Percentiles rank a stretch among this genome's conserved stretches.
Conservation (phyloP, 768 basidiomycete species). For the Rickenella mellea region DNA sequence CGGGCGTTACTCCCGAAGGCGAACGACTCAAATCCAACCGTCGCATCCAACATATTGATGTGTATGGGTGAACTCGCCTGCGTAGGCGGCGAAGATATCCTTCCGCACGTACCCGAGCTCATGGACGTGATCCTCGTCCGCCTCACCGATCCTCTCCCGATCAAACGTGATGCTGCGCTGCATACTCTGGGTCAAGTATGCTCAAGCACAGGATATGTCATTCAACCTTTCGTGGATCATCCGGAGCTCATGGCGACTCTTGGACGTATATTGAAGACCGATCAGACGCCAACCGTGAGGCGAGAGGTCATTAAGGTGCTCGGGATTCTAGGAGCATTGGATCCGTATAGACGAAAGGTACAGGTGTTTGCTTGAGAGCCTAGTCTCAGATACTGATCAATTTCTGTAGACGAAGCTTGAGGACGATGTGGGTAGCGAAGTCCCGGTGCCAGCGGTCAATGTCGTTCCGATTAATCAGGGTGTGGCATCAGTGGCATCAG, state of each 20-base stretch:
- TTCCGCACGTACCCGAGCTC: constrained; percentile 73
- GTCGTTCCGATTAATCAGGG: constrained; percentile 63
- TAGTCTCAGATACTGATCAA: constrained; percentile 5
- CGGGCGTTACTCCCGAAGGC: constrained; percentile 86
- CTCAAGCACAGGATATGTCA: constrained; percentile 91
- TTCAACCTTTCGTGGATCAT: constrained; percentile 82
- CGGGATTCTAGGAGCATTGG: constrained; percentile 91
- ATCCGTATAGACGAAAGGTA: constrained; percentile 93
- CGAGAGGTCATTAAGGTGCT: constrained; percentile 92
- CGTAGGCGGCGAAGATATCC: constrained; percentile 88
- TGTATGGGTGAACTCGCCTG: constrained; percentile 90
- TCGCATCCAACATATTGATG: constrained; percentile 87
- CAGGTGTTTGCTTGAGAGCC: neutral
- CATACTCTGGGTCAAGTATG: constrained; percentile 93
- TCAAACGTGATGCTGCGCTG: constrained; percentile 89
- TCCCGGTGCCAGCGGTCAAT: constrained; percentile 48
- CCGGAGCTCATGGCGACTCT: constrained; percentile 84
- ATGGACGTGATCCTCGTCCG: constrained; percentile 86
- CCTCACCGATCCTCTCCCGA: constrained; percentile 79
- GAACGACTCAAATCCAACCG: constrained; percentile 72
- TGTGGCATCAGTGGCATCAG: constrained; percentile 54
- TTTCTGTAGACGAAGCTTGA: constrained; percentile 41
- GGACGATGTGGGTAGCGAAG: constrained; percentile 47
- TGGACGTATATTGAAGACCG: constrained; percentile 77
- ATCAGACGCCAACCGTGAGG: constrained; percentile 57